Percentiles rank a stretch among this genome's conserved stretches.
Evolutionary conservation across 495 filamentous ascomycete species (phyloP).

Genomic region (Gamarada debralockiae): DNA sequence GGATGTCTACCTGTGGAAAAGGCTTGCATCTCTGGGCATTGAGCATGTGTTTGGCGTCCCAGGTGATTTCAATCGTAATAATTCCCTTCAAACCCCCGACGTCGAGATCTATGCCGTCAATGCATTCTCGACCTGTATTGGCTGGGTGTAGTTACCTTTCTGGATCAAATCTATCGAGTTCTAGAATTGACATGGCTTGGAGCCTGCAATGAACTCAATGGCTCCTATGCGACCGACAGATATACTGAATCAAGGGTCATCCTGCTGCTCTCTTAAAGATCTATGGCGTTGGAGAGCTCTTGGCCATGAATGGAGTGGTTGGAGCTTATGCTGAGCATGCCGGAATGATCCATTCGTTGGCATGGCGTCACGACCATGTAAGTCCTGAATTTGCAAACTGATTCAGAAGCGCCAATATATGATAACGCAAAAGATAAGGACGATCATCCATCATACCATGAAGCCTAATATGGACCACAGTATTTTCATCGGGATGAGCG

Average conservation of each 20-base stretch:
- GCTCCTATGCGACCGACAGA: conserved; percentile 66
- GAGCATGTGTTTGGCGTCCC: conserved; percentile 62
- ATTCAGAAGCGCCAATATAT: too few relatives aligned
- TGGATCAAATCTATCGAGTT: conserved; percentile 59
- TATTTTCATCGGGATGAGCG: conserved; percentile 37
- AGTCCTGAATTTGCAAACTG: too few relatives aligned
- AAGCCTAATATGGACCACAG: conserved; percentile 18
- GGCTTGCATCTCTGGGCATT: conserved; percentile 59
- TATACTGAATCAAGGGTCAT: conserved; percentile 66
- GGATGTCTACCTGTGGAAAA: conserved; percentile 57
- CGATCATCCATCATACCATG: conserved; percentile 14
- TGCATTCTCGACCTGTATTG: too few relatives aligned
- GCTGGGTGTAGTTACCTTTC: conserved; percentile 48
- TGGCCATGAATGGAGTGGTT: conserved; percentile 63
- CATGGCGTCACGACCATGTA: too few relatives aligned
- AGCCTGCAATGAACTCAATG: conserved; percentile 57
- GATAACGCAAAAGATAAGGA: conserved; percentile 2
- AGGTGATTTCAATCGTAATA: conserved; percentile 35
- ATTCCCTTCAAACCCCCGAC: too few relatives aligned
- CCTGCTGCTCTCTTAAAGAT: conserved; percentile 57
- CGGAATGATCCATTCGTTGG: conserved; percentile 62
- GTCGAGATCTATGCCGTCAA: too few relatives aligned
- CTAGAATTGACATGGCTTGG: conserved; percentile 61
- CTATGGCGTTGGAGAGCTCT: conserved; percentile 68
- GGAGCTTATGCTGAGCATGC: conserved; percentile 60